phyloP scores from a whole-genome alignment of 148 eudicot species.

The Nyssa sinensis region DNA sequence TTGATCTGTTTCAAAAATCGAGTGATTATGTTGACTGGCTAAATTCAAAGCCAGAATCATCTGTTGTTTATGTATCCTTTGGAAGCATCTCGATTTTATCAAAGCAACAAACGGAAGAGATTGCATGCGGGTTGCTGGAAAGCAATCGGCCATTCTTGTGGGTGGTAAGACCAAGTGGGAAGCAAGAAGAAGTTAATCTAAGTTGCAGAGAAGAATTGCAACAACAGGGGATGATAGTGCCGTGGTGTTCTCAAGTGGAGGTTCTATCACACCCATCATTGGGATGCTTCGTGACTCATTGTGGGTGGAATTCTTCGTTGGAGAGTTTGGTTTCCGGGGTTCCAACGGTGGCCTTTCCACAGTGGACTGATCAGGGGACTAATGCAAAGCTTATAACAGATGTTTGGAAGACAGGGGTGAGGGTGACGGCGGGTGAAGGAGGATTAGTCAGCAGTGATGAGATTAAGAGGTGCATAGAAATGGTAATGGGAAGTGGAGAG shows the following conservation, averaged over 20 bases:
- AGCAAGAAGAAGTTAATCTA: too few relatives aligned
- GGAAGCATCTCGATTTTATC: conserved; percentile 5
- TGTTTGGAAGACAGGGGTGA: too few relatives aligned
- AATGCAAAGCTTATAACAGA: too few relatives aligned
- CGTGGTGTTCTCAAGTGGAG: not conserved
- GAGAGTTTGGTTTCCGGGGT: too few relatives aligned
- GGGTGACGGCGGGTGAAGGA: too few relatives aligned
- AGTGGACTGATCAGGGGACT: too few relatives aligned
- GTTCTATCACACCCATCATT: not conserved
- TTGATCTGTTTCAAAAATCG: conserved; percentile 9
- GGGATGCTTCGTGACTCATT: too few relatives aligned
- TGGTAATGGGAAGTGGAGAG: not conserved
- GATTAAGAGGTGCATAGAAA: not conserved
- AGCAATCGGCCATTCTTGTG: too few relatives aligned
- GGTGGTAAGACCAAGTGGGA: too few relatives aligned
- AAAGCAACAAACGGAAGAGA: not conserved
- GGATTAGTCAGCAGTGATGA: too few relatives aligned
- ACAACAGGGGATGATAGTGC: not conserved
- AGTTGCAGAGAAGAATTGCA: not conserved
- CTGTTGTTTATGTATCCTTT: conserved; percentile 13
- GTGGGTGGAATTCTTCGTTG: too few relatives aligned
- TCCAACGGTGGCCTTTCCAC: too few relatives aligned
- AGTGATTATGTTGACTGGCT: conserved; percentile 38
- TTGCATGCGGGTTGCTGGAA: not conserved
- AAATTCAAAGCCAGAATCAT: conserved; percentile 21